These are phyloP conservation scores for Penicillium maclennaniae DNA, from an alignment of 495 filamentous ascomycete genomes.

Conservation along the genomic window DNA sequence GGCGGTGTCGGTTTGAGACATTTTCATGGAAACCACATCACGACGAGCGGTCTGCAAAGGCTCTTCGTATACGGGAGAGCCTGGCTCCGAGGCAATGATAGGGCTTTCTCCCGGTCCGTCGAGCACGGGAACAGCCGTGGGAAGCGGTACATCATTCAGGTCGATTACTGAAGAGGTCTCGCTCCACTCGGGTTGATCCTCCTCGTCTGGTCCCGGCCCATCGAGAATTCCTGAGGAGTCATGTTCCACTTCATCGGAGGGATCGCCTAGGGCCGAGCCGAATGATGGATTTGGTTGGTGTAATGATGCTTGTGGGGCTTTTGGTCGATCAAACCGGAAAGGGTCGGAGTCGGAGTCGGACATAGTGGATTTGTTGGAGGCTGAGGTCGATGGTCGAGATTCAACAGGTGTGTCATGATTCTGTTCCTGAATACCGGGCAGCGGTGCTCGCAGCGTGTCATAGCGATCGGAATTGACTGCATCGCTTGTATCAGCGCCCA, in stretches of 20 bases:
- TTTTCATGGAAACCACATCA: neutral
- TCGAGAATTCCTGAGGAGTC: slow-evolving; percentile 28
- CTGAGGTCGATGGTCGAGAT: slow-evolving; percentile 42
- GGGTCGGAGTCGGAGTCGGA: slow-evolving; percentile 46
- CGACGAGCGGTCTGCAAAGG: slow-evolving; percentile 21
- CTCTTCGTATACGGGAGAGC: slow-evolving; percentile 29
- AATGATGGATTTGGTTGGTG: slow-evolving; percentile 18
- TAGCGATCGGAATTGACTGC: slow-evolving; percentile 22
- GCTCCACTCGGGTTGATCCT: slow-evolving; percentile 20
- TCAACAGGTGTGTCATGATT: slow-evolving; percentile 23
- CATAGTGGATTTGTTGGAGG: slow-evolving; percentile 31
- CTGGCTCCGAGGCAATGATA: slow-evolving; percentile 20
- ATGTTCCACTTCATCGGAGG: slow-evolving; percentile 18
- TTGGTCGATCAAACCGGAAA: slow-evolving; percentile 43
- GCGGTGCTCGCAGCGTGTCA: slow-evolving; percentile 37
- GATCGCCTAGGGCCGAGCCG: slow-evolving; percentile 17
- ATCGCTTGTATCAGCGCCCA: slow-evolving; percentile 20
- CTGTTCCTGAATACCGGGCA: slow-evolving; percentile 16
- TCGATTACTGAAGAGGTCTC: slow-evolving; percentile 6
- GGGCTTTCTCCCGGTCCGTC: slow-evolving; percentile 7
- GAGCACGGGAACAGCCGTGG: slow-evolving; percentile 12
- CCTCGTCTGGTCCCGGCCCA: slow-evolving; percentile 43
- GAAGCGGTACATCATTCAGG: slow-evolving; percentile 7
- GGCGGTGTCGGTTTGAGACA: neutral
- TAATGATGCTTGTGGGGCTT: slow-evolving; percentile 20